These are phyloP conservation scores for Penicillium italicum DNA, from an alignment of 2,329 filamentous ascomycete species.

Conservation along the genomic window DNA sequence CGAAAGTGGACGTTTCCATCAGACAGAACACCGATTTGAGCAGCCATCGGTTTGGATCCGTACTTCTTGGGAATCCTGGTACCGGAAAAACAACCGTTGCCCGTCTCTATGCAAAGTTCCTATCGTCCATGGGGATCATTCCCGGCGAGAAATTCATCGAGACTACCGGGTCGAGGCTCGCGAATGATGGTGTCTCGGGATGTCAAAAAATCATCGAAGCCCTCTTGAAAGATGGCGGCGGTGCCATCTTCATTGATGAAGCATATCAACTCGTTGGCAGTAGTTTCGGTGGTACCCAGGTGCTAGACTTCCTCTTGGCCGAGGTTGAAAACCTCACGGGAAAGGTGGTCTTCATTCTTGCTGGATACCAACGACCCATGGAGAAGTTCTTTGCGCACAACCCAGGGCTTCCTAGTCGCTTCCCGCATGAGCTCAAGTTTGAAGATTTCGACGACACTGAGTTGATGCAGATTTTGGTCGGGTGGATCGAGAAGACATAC, in stretches of 20 bases:
- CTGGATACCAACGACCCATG: slow-evolving; percentile 72
- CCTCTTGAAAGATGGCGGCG: slow-evolving; percentile 59
- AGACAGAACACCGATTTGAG: slow-evolving; percentile 56
- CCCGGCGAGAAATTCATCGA: slow-evolving; percentile 61
- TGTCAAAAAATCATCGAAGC: slow-evolving; percentile 56
- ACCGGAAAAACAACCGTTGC: slow-evolving; percentile 78
- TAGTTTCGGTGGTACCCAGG: slow-evolving; percentile 54
- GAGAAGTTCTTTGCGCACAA: slow-evolving; percentile 73
- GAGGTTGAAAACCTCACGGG: slow-evolving; percentile 70
- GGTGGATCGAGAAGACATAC: slow-evolving; percentile 55
- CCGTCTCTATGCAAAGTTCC: slow-evolving; percentile 63
- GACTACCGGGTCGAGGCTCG: slow-evolving; percentile 64
- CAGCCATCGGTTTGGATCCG: slow-evolving; percentile 59
- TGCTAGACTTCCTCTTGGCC: slow-evolving; percentile 67
- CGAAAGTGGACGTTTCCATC: slow-evolving; percentile 57
- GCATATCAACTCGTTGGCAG: slow-evolving; percentile 68
- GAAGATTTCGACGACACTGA: slow-evolving; percentile 66
- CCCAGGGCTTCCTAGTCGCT: slow-evolving; percentile 64
- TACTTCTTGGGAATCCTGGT: slow-evolving; percentile 69
- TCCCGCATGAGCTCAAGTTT: slow-evolving; percentile 64
- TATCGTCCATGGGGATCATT: slow-evolving; percentile 60
- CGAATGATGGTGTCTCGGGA: slow-evolving; percentile 58
- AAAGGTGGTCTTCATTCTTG: slow-evolving; percentile 68
- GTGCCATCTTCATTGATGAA: slow-evolving; percentile 74
- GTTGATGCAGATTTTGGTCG: slow-evolving; percentile 58